Conservation (phyloP, 257 asterid genomes). For the Gentiana dahurica region DNA sequence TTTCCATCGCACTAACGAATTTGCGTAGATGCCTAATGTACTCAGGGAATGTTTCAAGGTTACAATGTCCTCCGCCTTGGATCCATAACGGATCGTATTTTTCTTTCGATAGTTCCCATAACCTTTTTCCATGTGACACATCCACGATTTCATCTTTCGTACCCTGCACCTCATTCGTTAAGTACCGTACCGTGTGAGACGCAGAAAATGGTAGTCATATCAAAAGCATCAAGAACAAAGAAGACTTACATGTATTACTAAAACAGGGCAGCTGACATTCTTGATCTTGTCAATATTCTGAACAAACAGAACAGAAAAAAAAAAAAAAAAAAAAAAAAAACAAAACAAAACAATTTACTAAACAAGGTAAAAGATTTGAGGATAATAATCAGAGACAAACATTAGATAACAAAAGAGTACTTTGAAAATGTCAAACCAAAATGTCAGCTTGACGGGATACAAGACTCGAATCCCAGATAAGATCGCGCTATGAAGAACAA, state of each 20-base stretch:
- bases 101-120: conserved; percentile 93
- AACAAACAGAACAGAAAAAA: too few species aligned
- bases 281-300: conserved; percentile 94
- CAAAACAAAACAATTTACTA: neutral
- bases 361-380: neutral
- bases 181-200: too few species aligned
- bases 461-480: conserved; percentile 97
- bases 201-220: too few species aligned
- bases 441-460: conserved; percentile 87
- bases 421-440: conserved; percentile 98
- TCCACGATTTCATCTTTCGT: conserved; percentile 85
- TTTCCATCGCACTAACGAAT: conserved; percentile 82
- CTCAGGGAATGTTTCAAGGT: conserved; percentile 88
- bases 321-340: conserved; percentile 8
- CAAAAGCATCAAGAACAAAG: neutral
- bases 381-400: conserved; percentile 2
- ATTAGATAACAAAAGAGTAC: conserved; percentile 23
- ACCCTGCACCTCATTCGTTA: conserved; percentile 45
- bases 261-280: conserved; percentile 81
- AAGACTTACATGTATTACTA: conserved; percentile 89
- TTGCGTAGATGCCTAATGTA: conserved; percentile 76
- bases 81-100: conserved; percentile 96
- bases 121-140: conserved; percentile 84
- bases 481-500: conserved; percentile 96
- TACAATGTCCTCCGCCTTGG: conserved; percentile 97